Conservation (phyloP, 116 monocot genomes). For the Dioscorea cayenensis region DNA sequence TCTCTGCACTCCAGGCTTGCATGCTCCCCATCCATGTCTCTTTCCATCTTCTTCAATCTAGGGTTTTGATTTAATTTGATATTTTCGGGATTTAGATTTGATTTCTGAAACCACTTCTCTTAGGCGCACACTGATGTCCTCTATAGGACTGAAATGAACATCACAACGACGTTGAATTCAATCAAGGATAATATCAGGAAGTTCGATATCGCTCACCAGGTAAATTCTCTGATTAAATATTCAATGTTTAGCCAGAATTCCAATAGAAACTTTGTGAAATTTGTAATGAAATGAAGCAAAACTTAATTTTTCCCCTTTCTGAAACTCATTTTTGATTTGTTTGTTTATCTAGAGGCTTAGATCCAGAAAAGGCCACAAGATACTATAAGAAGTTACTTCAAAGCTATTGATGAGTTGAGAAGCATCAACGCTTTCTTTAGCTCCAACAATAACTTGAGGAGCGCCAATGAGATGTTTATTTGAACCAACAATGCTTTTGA, state of each 20-base stretch:
- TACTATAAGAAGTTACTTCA: slow-evolving; percentile 82
- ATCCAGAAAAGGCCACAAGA: slow-evolving; percentile 84
- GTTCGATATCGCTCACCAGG: slow-evolving; percentile 75
- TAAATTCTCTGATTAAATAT: slow-evolving; percentile 4
- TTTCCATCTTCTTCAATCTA: not conserved
- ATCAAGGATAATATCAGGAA: slow-evolving; percentile 63
- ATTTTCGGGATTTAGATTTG: not conserved
- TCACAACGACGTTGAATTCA: slow-evolving; percentile 73
- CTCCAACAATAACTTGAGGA: slow-evolving; percentile 71
- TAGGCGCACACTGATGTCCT: slow-evolving; percentile 83
- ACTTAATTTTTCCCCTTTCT: no score
- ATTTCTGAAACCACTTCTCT: not conserved
- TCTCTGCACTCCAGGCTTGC: slow-evolving; percentile 75
- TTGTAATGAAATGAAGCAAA: no score
- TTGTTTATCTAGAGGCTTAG: slow-evolving; percentile 53
- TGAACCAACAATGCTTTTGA: slow-evolving; percentile 58
- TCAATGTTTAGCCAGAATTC: no score
- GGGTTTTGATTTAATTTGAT: not conserved
- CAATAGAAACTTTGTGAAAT: no score
- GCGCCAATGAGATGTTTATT: slow-evolving; percentile 59
- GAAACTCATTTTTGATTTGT: not conserved
- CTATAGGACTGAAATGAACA: slow-evolving; percentile 82
- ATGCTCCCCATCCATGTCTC: slow-evolving; percentile 79
- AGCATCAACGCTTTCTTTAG: slow-evolving; percentile 58
- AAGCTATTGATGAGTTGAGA: slow-evolving; percentile 78